Evolutionary conservation across 176 grass and related monocot genomes (phyloP).

Genomic region (Aegilops sharonensis): DNA sequence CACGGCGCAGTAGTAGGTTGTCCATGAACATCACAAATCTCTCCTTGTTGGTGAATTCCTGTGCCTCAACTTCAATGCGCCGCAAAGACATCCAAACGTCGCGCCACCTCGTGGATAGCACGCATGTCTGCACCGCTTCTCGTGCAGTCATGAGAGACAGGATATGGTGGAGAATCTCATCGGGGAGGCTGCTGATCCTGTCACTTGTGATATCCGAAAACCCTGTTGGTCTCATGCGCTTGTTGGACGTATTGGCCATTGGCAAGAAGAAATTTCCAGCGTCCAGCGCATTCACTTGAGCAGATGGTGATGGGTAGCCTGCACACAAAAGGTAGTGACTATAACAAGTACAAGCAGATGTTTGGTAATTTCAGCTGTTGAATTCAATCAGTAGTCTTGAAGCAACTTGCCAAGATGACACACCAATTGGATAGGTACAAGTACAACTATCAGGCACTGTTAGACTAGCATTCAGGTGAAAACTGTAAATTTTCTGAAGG

Average conservation of each 20-base stretch:
- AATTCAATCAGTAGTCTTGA: background rate
- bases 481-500: background rate
- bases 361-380: background rate
- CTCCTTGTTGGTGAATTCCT: background rate
- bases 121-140: background rate
- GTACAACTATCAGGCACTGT: background rate
- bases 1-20: background rate
- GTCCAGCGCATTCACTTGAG: background rate
- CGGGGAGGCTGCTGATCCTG: background rate
- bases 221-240: background rate
- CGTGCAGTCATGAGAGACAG: slow-evolving; percentile 7
- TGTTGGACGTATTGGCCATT: background rate
- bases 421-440: background rate
- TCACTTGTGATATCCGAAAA: background rate
- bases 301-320: background rate
- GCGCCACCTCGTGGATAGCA: background rate
- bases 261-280: background rate
- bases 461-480: background rate
- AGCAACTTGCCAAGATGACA: background rate
- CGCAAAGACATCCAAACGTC: background rate
- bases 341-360: background rate
- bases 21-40: slow-evolving; percentile 14
- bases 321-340: background rate
- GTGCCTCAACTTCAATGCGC: background rate
- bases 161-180: slow-evolving; percentile 12